Evolutionary conservation across 2,329 filamentous ascomycete species (phyloP), one percentile per base, ranked within the genome.

Genomic region (Diaporthe sp.): DNA sequence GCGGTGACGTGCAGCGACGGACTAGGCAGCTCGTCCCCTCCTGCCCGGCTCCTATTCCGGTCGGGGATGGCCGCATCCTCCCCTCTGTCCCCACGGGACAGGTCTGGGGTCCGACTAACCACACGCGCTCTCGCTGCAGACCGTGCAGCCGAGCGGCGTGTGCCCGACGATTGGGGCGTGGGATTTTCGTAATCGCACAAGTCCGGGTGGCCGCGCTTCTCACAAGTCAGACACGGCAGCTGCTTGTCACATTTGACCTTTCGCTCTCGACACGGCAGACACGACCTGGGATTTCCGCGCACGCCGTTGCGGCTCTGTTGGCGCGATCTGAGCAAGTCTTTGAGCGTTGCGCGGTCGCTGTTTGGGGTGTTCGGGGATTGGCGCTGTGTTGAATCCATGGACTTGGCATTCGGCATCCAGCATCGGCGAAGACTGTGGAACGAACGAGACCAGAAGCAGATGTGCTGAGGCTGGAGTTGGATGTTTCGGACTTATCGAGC

Each of bases 171-270:
- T 31, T 37, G 62, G 6, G 28, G 31, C 17, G 62, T 31, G 44
- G 62, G 37, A 37, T 31, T 5, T 17, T 31, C 62, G 19, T 67
- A 67, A 13, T 67, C 62, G 62, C 62, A 67, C 44, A 67, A n/a
- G 25, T 67, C 62, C 44, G 62, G 44, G 62, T 67, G 62, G 10
- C 44, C 62, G 13, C 62, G 62, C 62, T 67, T 67, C 62, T 67
- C 19, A 25, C 62, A 67, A 10, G 44, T 49, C 62, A 42, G 25
- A 10, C 62, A 67, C 10, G 62, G 62, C 6, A 67, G 10, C 44
- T 67, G 62, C n/a, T 67, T 49, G 31, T 67, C 62, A 19, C 62
- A 67, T 49, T 37, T 67, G 10, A 67, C 62, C 62, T 67, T 67
- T 9, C 62, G 62, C 19, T 67, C 62, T 17, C 62, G 62, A 2